Base-by-base conservation (phyloP, 225 moss, liverwort and hornwort genomes). In the Antitrichia curtipendula region DNA sequence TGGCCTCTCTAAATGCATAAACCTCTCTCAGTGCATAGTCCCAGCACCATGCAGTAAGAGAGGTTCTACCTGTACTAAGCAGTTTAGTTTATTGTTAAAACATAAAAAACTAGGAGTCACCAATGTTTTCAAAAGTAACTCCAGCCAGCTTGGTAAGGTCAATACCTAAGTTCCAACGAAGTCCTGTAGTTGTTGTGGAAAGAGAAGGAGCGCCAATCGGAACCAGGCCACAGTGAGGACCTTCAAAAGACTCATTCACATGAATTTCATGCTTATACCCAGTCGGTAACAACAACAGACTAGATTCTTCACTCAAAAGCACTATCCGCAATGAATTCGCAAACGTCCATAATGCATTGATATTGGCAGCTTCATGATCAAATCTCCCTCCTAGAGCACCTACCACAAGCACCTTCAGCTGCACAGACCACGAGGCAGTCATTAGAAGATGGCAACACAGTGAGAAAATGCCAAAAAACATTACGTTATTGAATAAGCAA, bases 361-460 rank as follows among this genome's bases (percentile, higher is more conserved):
- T 94, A 86, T 97, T 95, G 69, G 92, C 95, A 86, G 93, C 92
- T 88, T 96, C 95, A 34, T 96, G 97, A 89, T 97, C 97, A 78
- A 97, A 97, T 87, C 97, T 90, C 49, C 97, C 97, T 79, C 95
- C 97, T 27, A 97, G 92, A 62, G 92, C 95, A 81, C 97, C 97
- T 28, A 95, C 92, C 89, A 96, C 94, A 64, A 97, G 91, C 82
- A 97, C 90, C 92, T 96, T 95, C 80, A 95, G 50, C 95, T 95
- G 92, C 88, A 69, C 73, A 81, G 68, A 89, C 65, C 45, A 83
- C n/a, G 52, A 59, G 80, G 45, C 50, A 79, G 32, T 76, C 60
- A 63, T 83, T 63, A 83, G 65, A 86, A 84, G 56, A 62, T 71
- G 40, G 24, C 56, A 88, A 70, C 56, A 63, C 11, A 19, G 29